Percentiles rank a stretch among this genome's conserved stretches.
These are phyloP conservation scores for Cryphonectria carpinicola DNA, from an alignment of 2,329 filamentous ascomycete genomes.

Conservation along the genomic window DNA sequence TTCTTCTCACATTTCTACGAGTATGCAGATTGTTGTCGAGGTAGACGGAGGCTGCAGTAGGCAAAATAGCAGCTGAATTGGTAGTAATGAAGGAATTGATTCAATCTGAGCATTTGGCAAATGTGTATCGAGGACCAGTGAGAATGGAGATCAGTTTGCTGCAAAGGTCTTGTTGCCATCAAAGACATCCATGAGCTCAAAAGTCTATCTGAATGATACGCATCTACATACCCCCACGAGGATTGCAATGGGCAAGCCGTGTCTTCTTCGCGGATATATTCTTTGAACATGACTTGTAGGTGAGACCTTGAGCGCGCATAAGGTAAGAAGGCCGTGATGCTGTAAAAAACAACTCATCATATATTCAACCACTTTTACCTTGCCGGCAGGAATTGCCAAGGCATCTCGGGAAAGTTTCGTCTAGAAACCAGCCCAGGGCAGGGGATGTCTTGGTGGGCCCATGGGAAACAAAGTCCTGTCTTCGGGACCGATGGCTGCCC, in stretches of 20 bases:
- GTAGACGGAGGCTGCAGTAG: background rate
- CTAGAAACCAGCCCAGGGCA: background rate
- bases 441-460: background rate
- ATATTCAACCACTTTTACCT: background rate
- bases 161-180: background rate
- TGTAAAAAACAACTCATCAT: background rate
- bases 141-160: background rate
- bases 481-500: slow-evolving; percentile 18
- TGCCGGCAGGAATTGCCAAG: background rate
- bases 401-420: background rate
- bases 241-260: background rate
- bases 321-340: too few species aligned
- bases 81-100: too few species aligned
- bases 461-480: background rate
- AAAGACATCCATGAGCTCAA: background rate
- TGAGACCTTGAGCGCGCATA: background rate
- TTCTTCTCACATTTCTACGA: background rate
- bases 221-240: background rate
- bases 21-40: background rate
- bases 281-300: too few species aligned
- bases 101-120: too few species aligned
- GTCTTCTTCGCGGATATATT: background rate
- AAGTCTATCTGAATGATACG: background rate
- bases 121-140: too few species aligned
- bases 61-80: too few species aligned